These are phyloP conservation scores for Lithohypha guttulata DNA, from an alignment of 2,329 filamentous ascomycete species.

Conservation along the genomic window DNA sequence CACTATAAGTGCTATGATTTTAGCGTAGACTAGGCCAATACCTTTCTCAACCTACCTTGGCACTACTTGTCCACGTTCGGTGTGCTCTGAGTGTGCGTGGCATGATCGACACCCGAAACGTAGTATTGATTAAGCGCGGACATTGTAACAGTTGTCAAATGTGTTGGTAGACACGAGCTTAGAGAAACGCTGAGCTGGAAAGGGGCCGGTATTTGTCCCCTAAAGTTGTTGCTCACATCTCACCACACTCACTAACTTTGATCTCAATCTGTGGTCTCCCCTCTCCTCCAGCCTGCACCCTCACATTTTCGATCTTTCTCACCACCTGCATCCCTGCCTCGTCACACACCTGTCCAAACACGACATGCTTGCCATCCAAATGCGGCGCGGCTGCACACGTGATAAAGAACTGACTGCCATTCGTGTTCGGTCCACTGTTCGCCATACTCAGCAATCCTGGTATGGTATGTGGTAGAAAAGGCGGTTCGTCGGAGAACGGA, in stretches of 20 bases:
- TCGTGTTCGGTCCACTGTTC: constrained; percentile 86
- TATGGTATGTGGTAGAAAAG: constrained; percentile 63
- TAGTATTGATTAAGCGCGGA: no score
- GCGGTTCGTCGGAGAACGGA: constrained; percentile 85
- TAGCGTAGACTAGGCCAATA: no score
- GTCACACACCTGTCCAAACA: constrained; percentile 82
- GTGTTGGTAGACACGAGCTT: no score
- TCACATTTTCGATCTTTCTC: constrained; percentile 81
- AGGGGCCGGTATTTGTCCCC: no score
- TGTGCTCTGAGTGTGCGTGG: no score
- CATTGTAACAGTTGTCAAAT: no score
- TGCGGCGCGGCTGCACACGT: constrained; percentile 80
- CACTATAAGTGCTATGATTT: no score
- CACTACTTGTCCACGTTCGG: no score
- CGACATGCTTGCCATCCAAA: constrained; percentile 85
- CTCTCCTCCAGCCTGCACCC: constrained; percentile 52
- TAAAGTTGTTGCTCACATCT: constrained; percentile 54
- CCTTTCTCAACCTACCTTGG: no score
- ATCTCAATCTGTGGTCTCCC: constrained; percentile 82
- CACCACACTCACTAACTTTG: constrained; percentile 73
- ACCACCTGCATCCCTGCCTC: constrained; percentile 70
- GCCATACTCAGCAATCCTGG: constrained; percentile 87
- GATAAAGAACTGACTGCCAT: constrained; percentile 96
- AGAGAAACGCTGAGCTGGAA: no score
- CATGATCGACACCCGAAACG: no score